These are phyloP conservation scores for Hevea brasiliensis DNA, from an alignment of 345 rosid species.

Conservation along the genomic window DNA sequence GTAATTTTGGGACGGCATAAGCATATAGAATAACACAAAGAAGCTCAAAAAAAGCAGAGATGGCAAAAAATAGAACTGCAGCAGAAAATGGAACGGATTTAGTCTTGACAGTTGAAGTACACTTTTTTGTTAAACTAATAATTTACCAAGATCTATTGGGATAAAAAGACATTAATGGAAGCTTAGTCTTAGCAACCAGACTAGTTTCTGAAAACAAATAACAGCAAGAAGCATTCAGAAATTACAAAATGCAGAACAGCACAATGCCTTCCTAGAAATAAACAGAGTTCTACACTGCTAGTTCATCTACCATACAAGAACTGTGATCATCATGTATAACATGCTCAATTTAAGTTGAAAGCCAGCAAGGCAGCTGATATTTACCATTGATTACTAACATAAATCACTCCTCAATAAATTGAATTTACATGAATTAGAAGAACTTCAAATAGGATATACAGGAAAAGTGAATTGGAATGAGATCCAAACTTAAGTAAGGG, in stretches of 20 bases:
- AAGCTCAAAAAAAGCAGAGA: slow-evolving; percentile 59
- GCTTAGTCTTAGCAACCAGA: not conserved
- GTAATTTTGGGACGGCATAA: slow-evolving; percentile 59
- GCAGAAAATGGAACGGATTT: not conserved
- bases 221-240: not conserved
- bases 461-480: not conserved
- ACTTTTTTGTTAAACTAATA: not conserved
- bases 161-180: not conserved
- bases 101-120: not conserved
- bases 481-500: too few relatives aligned
- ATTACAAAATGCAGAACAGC: not conserved
- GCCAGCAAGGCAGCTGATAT: not conserved
- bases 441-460: not conserved
- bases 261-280: not conserved
- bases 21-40: slow-evolving; percentile 66
- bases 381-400: not conserved
- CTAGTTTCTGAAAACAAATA: not conserved
- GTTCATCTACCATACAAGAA: not conserved
- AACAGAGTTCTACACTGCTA: not conserved
- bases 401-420: not conserved
- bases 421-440: not conserved
- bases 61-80: slow-evolving; percentile 64
- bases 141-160: not conserved
- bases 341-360: not conserved
- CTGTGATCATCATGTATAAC: not conserved